These are phyloP conservation scores for Solanum paucissectum DNA, from an alignment of 257 asterid species.

Conservation along the genomic window DNA sequence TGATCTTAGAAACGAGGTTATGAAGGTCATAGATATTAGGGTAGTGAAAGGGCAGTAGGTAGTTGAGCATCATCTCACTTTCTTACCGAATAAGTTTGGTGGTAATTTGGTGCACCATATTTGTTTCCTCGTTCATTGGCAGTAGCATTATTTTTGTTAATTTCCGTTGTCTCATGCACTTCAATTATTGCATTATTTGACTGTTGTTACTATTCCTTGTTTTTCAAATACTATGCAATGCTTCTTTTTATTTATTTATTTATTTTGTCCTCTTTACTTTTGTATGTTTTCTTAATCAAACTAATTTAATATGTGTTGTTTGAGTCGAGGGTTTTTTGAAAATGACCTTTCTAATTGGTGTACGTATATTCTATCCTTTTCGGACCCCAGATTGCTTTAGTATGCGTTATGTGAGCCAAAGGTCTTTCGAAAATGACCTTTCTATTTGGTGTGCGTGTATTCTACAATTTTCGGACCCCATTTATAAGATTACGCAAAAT, in stretches of 20 bases:
- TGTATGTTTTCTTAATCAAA: not conserved
- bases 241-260: too few species aligned
- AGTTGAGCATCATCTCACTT: not conserved
- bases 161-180: rapidly evolving
- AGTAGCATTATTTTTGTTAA: too few species aligned
- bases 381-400: not conserved
- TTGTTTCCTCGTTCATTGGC: not conserved
- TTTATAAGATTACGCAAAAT: not conserved
- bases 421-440: not conserved
- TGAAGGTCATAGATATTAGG: not conserved
- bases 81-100: not conserved
- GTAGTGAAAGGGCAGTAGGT: rapidly evolving
- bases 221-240: not conserved
- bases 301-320: not conserved
- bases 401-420: not conserved
- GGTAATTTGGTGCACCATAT: not conserved
- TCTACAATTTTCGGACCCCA: constrained; percentile 12
- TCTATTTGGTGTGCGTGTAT: not conserved
- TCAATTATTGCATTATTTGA: not conserved
- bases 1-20: not conserved
- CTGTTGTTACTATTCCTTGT: not conserved
- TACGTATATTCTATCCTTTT: too few species aligned
- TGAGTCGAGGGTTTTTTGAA: not conserved
- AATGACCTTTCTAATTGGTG: not conserved
- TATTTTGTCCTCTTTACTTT: not conserved